Base-by-base conservation (phyloP, 2,329 filamentous ascomycete genomes). In the Clonostachys chloroleuca region DNA sequence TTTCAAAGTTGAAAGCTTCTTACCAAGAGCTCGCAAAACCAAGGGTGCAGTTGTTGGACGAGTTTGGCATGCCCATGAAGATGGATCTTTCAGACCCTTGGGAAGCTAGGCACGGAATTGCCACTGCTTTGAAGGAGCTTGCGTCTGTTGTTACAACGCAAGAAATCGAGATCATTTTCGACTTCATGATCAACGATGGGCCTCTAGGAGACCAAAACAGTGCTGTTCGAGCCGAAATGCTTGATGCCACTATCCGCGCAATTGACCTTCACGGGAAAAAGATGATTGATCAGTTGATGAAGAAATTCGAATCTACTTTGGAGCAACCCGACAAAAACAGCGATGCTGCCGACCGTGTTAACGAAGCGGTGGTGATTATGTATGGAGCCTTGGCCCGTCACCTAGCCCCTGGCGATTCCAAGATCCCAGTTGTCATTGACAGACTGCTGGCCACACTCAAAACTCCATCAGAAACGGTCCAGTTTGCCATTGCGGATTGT, bases 351-450 rank as follows among this genome's bases (percentile, higher is more conserved):
- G 95, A 99, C 65, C 82, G 90, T 50, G 87, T 97, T 52, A 96
- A 96, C 56, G 94, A 99, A 68, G 94, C 95, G 16, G 92, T 99
- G 45, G 92, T 99, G 56, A 94, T 99, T 57, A 86, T 99, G 64
- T 99, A 99, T 58, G 94, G 94, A 62, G 92, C 95, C 45, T 73
- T 99, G 36, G 94, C 92, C 40, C 84, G 89, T 45, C 94, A 99
- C 72, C 72, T 99, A 49, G 82, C 87, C 55, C 69, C 83, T 8
- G 90, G 91, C n/a, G 94, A 99, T 64, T 71, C 83, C 54, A 92
- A 95, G 58, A 82, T 97, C 43, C 90, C 92, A 1, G 84, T 87
- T 48, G 94, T 99, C 42, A 85, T 99, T 44, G 86, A 92, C 56
- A 83, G 91, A 52, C 75, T 99, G 18, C 77, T 99, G 47, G 82